Percentiles rank a stretch among this genome's conserved stretches.
Conservation (phyloP, 139 green algal genomes). For the Pseudopediastrum boryanum region DNA sequence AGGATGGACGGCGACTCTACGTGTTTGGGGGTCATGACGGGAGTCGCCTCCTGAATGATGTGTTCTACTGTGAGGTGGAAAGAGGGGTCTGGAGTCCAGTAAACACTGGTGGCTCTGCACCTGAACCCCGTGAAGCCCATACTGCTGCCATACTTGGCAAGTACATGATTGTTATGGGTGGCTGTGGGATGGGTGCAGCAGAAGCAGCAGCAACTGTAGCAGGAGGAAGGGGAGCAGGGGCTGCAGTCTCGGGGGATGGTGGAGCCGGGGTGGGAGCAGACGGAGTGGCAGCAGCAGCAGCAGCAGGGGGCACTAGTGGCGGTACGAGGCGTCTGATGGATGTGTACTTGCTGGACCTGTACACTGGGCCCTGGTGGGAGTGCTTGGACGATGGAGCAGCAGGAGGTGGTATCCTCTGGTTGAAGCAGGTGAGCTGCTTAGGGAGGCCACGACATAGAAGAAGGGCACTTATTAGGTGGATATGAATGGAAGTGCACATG, state of each 20-base stretch:
- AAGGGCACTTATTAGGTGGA: too few species aligned
- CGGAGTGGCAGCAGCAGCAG: constrained; percentile 5
- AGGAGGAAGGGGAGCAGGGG: not conserved
- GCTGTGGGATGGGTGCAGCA: constrained; percentile 33
- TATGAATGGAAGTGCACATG: too few species aligned
- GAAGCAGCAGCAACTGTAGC: not conserved
- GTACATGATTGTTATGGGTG: constrained; percentile 70
- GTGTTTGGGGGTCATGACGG: constrained; percentile 69
- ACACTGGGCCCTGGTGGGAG: constrained; percentile 67
- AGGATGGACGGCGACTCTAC: constrained; percentile 73
- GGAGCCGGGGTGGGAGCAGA: not conserved
- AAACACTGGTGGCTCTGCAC: constrained; percentile 32
- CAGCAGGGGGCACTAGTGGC: not conserved
- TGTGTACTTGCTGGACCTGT: constrained; percentile 64
- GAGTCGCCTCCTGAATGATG: constrained; percentile 55
- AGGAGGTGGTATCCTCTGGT: constrained; percentile 50
- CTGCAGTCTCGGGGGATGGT: not conserved
- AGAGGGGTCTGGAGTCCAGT: constrained; percentile 59
- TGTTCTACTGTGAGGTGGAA: constrained; percentile 64
- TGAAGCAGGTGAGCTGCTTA: constrained; percentile 46
- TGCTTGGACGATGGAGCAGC: constrained; percentile 68
- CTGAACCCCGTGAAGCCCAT: constrained; percentile 56
- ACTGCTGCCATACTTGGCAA: constrained; percentile 54
- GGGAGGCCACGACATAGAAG: too few species aligned
- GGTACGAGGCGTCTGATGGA: constrained; percentile 15